Evolutionary conservation across 306 rosid species (phyloP).

Genomic region (Inga oerstediana): DNA sequence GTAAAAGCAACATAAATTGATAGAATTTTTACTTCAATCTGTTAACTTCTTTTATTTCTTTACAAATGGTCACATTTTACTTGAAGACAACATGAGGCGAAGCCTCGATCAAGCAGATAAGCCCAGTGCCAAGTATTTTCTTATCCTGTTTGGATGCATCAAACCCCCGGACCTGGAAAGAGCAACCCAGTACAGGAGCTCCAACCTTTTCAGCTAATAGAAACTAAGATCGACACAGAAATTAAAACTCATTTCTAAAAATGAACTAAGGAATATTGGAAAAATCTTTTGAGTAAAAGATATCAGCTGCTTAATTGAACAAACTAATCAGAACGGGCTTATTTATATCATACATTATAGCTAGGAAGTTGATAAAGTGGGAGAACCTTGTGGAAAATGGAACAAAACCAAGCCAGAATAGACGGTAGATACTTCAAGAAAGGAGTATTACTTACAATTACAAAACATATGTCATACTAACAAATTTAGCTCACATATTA

Average conservation of each 20-base stretch:
- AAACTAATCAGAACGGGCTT: not conserved
- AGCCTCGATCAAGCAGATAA: slow-evolving; percentile 5
- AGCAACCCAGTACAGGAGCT: not conserved
- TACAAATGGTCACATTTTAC: slow-evolving; percentile 1
- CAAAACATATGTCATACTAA: slow-evolving; percentile 1
- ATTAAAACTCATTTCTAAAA: slow-evolving; percentile 14
- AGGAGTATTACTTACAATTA: slow-evolving; percentile 8
- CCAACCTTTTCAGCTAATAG: not conserved
- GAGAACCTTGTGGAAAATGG: slow-evolving; percentile 2
- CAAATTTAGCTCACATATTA: slow-evolving; percentile 8
- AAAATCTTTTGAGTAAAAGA: not conserved
- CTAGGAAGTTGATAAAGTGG: not conserved
- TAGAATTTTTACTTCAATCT: not conserved
- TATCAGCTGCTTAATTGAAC: not conserved
- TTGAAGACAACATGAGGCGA: not conserved
- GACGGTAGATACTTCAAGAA: not conserved
- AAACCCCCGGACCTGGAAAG: not conserved
- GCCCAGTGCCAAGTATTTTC: not conserved
- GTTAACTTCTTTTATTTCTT: not conserved
- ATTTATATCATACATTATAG: not conserved
- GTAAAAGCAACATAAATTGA: slow-evolving; percentile 12
- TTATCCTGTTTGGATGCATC: not conserved
- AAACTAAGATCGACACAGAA: slow-evolving; percentile 6
- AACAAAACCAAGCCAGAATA: not conserved
- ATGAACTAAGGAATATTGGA: not conserved